phyloP scores from a whole-genome alignment of 1,139 yeast species.

The Magnusiomyces suaveolens region DNA sequence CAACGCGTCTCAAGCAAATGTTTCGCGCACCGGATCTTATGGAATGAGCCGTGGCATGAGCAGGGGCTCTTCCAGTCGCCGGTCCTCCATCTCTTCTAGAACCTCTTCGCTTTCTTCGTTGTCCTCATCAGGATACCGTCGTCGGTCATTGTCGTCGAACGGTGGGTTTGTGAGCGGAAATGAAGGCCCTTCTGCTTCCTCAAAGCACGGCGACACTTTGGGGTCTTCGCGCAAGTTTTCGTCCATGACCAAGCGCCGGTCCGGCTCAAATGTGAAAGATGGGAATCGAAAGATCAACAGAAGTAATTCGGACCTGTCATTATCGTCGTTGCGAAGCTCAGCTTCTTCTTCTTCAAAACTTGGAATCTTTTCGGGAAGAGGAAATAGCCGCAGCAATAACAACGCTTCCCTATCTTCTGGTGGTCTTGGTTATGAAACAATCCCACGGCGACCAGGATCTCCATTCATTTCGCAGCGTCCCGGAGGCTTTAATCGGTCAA shows the following conservation, averaged over 20 bases:
- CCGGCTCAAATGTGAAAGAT: not conserved
- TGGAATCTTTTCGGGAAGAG: too few relatives aligned
- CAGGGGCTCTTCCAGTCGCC: too few relatives aligned
- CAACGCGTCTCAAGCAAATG: not conserved
- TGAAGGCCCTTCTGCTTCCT: not conserved
- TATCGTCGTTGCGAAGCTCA: too few relatives aligned
- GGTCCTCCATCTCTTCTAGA: too few relatives aligned
- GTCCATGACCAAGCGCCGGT: not conserved
- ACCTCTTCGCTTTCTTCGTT: not conserved
- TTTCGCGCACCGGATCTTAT: not conserved
- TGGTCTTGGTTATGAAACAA: not conserved
- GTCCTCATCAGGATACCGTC: not conserved
- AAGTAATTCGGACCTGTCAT: too few relatives aligned
- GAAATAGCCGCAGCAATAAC: too few relatives aligned
- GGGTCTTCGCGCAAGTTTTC: not conserved
- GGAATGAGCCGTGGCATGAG: not conserved
- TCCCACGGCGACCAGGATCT: not conserved
- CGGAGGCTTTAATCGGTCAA: too few relatives aligned
- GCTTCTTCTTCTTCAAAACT: too few relatives aligned
- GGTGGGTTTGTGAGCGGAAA: not conserved
- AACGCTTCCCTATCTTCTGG: too few relatives aligned
- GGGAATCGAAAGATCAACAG: too few relatives aligned
- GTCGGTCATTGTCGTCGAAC: not conserved
- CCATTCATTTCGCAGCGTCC: not conserved
- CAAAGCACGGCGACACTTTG: not conserved